Evolutionary conservation across 2,329 filamentous ascomycete species (phyloP), one percentile per base, ranked within the genome.

Genomic region (Fusarium verrucosum): DNA sequence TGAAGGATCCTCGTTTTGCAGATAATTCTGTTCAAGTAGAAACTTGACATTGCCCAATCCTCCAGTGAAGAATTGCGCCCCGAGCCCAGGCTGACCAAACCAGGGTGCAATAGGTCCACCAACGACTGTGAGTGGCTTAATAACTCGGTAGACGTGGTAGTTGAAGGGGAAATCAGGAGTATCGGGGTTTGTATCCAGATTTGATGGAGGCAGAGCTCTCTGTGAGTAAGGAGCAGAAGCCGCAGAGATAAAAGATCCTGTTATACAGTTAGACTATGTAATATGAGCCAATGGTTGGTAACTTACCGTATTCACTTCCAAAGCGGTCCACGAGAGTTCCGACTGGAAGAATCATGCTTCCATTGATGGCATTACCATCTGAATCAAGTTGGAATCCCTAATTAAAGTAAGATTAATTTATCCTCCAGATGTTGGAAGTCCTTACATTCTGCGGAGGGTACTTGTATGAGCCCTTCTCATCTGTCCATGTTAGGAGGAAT

Each of bases 51-150:
- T 71, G 2, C 69, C 69, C 7, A 56, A 23, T 10, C 64, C 72
- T 75, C 38, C 80, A 68, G 32, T 73, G 8, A 61, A 73, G 19
- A 73, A 73, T 50, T 73, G 71, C 3, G 71, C 64, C 17, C 82
- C 82, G 33, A 81, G 74, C 0, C 82, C 82, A 0, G 80, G 80
- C 72, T 84, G 81, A 10, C 80, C 80, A 56, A 83, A 85, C 80
- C 79, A 83, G 10, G 79, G 75, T 3, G 79, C 77, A 58, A 84
- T 81, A 0, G 81, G 81, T 0, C 82, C 83, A 10, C 78, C 70
- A 0, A 75, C 52, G 0, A 82, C 80, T 4, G 69, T 66, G 4
- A 85, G 74, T 1, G 73, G 64, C 61, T 74, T 75, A 7, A 72
- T 63, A 5, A 84, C 81, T 19, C 76, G 66, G 68, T 84, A 85